Evolutionary conservation across 345 rosid genomes (phyloP).

Genomic region (Hibiscus trionum): DNA sequence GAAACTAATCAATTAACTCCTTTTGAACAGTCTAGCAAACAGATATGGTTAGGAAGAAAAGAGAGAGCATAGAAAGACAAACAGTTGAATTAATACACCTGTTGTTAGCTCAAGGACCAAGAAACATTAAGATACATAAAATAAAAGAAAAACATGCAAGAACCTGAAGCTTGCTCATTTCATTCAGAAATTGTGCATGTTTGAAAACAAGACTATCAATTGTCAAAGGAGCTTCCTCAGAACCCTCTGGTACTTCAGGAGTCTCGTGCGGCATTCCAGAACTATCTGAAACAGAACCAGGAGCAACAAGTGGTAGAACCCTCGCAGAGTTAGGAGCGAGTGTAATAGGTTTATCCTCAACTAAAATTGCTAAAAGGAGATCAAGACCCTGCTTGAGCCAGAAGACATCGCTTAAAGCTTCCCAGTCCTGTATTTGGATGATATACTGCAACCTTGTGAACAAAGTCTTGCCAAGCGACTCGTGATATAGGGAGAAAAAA

Average conservation of each 20-base stretch:
- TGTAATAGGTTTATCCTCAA: slow-evolving; percentile 79
- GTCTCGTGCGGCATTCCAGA: slow-evolving; percentile 48
- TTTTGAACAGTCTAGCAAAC: no score
- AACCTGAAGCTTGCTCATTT: slow-evolving; percentile 90
- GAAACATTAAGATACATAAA: not conserved
- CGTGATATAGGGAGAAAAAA: slow-evolving; percentile 79
- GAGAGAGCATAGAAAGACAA: no score
- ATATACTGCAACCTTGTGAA: slow-evolving; percentile 79
- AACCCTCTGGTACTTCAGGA: slow-evolving; percentile 53
- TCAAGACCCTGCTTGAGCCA: slow-evolving; percentile 99
- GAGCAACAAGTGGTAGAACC: slow-evolving; percentile 54
- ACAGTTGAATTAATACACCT: no score
- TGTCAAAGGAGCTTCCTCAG: slow-evolving; percentile 66
- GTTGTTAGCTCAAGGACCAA: not conserved
- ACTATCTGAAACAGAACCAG: slow-evolving; percentile 51
- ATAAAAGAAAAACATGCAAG: not conserved
- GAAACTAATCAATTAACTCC: no score
- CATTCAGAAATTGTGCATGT: slow-evolving; percentile 83
- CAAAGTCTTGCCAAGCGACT: slow-evolving; percentile 66
- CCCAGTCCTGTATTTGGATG: slow-evolving; percentile 93
- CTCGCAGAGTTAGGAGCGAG: slow-evolving; percentile 97
- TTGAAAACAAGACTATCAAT: slow-evolving; percentile 74
- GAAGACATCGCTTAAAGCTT: slow-evolving; percentile 95
- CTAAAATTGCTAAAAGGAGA: slow-evolving; percentile 86
- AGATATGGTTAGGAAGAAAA: no score